Base-by-base conservation (phyloP, 192 early-diverging fungal species). In the Piromyces finnis region DNA sequence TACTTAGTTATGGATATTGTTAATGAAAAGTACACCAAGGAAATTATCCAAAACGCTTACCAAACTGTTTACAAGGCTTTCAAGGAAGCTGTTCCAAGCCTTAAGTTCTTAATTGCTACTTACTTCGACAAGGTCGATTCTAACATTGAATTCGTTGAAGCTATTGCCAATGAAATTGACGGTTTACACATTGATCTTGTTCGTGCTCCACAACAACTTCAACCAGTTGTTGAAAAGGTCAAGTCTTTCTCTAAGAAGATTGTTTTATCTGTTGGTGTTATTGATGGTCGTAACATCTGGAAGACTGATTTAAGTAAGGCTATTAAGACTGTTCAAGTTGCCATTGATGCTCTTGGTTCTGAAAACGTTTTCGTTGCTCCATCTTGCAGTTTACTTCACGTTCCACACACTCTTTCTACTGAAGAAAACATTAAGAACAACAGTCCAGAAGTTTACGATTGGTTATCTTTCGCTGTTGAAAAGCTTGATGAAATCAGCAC, bases 261-360 rank as follows among this genome's bases (percentile, higher is more conserved):
- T 83, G 82, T 89, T 68, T 88, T 98, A n/a, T 97, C 95, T n/a
- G 87, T 95, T 79, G 97, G 97, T 85, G 88, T 99, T 77, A 90
- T 99, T 80, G 92, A 98, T 86, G 97, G 97, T 59, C 93, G 97
- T 82, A 98, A 99, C 91, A 93, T 99, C 86, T 99, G 97, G 97
- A 97, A 96, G 88, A 88, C 91, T 81, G 93, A 98, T 88, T 84
- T 97, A 77, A 88, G 84, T 80, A 85, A 88, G 81, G 92, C 94
- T 78, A 88, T 98, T 35, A 86, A 83, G 26, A 82, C 89, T 22
- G 93, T 91, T 80, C 79, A 89, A 78, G 87, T 90, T 80, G 92
- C 94, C 77, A 87, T 95, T 59, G 79, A 81, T 28, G 88, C 88
- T 51, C 85, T 95, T 77, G 93, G 94, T 29, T 81, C 90, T 39